Conservation (phyloP, 768 basidiomycete genomes). For the Boletus patriciae region DNA sequence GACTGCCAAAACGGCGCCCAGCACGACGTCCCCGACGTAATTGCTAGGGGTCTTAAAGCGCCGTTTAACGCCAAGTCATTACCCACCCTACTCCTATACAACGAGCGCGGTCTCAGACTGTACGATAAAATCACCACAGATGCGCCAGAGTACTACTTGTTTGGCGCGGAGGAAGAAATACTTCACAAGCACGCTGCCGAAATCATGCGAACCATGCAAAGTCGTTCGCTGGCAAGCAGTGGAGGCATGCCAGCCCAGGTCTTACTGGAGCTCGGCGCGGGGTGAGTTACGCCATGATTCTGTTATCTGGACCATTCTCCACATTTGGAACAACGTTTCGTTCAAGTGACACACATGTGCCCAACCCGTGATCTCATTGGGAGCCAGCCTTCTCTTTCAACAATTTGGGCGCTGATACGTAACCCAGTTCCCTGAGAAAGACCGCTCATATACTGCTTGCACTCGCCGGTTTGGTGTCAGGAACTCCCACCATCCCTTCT, state of each 20-base stretch:
- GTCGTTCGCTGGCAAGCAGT: conserved; percentile 20
- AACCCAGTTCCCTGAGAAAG: conserved; percentile 75
- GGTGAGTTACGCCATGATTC: conserved; percentile 51
- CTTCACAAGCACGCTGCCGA: conserved; percentile 69
- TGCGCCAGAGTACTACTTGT: conserved; percentile 86
- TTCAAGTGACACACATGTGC: neutral
- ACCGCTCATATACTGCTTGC: conserved; percentile 81
- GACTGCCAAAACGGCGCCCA: conserved; percentile 5
- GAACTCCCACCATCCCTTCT: conserved; percentile 40
- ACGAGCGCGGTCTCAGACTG: conserved; percentile 78
- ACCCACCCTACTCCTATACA: conserved; percentile 84
- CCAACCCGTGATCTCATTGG: neutral
- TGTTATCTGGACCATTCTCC: neutral
- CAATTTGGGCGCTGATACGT: conserved; percentile 10
- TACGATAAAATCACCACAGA: conserved; percentile 85
- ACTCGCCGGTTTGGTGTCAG: conserved; percentile 55
- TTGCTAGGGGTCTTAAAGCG: conserved; percentile 55
- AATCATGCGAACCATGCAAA: conserved; percentile 74
- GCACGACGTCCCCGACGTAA: conserved; percentile 43
- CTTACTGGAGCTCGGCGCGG: conserved; percentile 91
- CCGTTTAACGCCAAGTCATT: conserved; percentile 59
- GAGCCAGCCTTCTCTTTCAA: neutral
- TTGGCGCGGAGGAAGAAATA: conserved; percentile 84
- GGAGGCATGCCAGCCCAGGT: conserved; percentile 46
- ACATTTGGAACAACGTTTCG: neutral